Percentiles rank a stretch among this genome's conserved stretches.
phyloP scores from a whole-genome alignment of 169 alveolate species.

The Perkinsus chesapeaki region DNA sequence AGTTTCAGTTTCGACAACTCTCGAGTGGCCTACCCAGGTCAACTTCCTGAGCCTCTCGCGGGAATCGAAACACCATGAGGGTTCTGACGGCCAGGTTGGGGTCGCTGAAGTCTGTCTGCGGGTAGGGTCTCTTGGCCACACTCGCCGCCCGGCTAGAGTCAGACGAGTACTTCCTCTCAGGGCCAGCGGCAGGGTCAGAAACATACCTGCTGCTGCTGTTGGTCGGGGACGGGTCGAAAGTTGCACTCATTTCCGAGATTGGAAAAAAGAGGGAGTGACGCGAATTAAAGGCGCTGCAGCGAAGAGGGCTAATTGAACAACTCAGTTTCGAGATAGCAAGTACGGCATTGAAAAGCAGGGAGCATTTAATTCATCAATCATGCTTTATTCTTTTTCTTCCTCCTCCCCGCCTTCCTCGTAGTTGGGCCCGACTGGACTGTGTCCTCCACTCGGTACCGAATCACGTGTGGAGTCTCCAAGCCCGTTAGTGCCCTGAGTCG shows the following conservation, averaged over 20 bases:
- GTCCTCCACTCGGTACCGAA: neutral
- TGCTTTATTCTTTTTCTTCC: neutral
- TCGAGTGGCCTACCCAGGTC: neutral
- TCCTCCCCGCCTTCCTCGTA: neutral
- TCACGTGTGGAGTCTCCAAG: neutral
- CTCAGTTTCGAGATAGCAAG: neutral
- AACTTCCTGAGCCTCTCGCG: neutral
- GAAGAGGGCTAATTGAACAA: too few species aligned
- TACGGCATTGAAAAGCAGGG: neutral
- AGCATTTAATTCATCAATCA: neutral
- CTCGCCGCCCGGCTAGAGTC: neutral
- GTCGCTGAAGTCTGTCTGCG: neutral
- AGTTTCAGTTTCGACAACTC: neutral
- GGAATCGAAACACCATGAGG: neutral
- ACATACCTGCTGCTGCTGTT: neutral
- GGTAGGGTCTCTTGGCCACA: neutral
- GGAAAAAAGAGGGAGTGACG: neutral
- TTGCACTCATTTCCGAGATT: neutral
- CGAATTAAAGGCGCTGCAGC: neutral
- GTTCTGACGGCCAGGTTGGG: neutral
- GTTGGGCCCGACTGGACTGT: neutral
- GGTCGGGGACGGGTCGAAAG: neutral
- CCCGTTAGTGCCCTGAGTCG: neutral
- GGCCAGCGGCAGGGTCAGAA: too few species aligned
- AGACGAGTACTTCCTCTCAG: neutral